Evolutionary conservation across 805 yeast genomes (phyloP), one percentile per base, ranked within the genome.

Genomic region (Jamesozyma spencerorum): DNA sequence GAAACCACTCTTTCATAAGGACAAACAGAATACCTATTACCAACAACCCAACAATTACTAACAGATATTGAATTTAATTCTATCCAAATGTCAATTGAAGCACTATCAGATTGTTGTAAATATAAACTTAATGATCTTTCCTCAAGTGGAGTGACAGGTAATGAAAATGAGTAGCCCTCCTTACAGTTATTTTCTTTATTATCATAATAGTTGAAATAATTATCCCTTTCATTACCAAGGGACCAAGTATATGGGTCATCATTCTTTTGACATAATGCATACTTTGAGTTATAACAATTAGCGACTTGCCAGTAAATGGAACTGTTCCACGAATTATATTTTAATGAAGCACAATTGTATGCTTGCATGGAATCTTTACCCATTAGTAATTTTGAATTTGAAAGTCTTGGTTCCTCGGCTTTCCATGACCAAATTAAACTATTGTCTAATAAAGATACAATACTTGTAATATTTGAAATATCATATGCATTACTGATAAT

Each of bases 41-140:
- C 95, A 11, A 74, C 60, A 4, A 87, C 87, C 88, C 92, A 90
- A 54, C 97, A 88, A 40, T 77, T 73, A 2, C 71, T 62, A 17
- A 79, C 77, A 1, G 85, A 73, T 18, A 90, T 69, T 14, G 88
- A 85, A 55, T 90, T 88, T 47, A 86, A 50, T 60, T 85, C 86
- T 3, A 86, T 74, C 97, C 97, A 88, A 12, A 57, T 35, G 12
- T 46, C 43, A 2, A 34, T 20, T 34, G 36, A 44, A 10, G 31
- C 35, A 11, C 41, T 36, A 7, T 40, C 40, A n/a, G 31, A 10
- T 6, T 44, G 36, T 12, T 35, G 18, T 13, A 58, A 28, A 51
- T 41, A 42, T 44, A 44, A 28, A 10, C 42, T 19, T n/a, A 57
- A 33, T 3, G 63, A 51, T 3, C 38, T 44, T 41, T 74, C 74